Percentiles rank a stretch among this genome's conserved stretches.
phyloP scores from a whole-genome alignment of 2,329 filamentous ascomycete species.

The Harringtonia lauricola region DNA sequence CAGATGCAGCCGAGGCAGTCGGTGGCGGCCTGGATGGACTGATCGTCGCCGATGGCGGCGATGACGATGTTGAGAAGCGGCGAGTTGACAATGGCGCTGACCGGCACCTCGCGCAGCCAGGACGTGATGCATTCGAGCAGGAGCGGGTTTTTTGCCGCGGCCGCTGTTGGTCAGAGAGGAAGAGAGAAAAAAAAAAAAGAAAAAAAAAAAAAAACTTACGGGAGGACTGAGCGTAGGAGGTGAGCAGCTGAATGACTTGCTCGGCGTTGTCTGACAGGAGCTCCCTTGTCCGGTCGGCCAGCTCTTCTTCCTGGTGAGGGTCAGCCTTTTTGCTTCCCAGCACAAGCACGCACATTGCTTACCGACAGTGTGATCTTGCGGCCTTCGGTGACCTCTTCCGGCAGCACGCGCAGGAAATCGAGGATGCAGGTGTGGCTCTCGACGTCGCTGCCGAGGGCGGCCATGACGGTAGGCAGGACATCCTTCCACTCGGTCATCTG shows the following conservation, averaged over 20 bases:
- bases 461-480: slow-evolving; percentile 72
- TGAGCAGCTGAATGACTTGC: slow-evolving; percentile 76
- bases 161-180: slow-evolving; percentile 2
- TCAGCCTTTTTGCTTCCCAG: neutral
- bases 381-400: slow-evolving; percentile 97
- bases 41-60: slow-evolving; percentile 61
- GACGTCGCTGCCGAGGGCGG: slow-evolving; percentile 63
- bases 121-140: slow-evolving; percentile 93
- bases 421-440: slow-evolving; percentile 78
- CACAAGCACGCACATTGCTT: slow-evolving; percentile 36
- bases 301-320: slow-evolving; percentile 75
- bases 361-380: slow-evolving; percentile 98
- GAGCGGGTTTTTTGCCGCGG: slow-evolving; percentile 73
- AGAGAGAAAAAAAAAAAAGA: slow-evolving; percentile 1
- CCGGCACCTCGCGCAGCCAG: slow-evolving; percentile 88
- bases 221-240: slow-evolving; percentile 86
- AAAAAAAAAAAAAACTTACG: slow-evolving; percentile 39
- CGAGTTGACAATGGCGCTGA: slow-evolving; percentile 72
- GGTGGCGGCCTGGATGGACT: slow-evolving; percentile 75
- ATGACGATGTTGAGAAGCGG: slow-evolving; percentile 75
- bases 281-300: slow-evolving; percentile 74
- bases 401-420: slow-evolving; percentile 92
- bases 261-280: slow-evolving; percentile 83
- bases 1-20: slow-evolving; percentile 91
- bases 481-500: slow-evolving; percentile 96